Base-by-base conservation (phyloP, 2,329 filamentous ascomycete genomes). In the Pseudocercospora musae region DNA sequence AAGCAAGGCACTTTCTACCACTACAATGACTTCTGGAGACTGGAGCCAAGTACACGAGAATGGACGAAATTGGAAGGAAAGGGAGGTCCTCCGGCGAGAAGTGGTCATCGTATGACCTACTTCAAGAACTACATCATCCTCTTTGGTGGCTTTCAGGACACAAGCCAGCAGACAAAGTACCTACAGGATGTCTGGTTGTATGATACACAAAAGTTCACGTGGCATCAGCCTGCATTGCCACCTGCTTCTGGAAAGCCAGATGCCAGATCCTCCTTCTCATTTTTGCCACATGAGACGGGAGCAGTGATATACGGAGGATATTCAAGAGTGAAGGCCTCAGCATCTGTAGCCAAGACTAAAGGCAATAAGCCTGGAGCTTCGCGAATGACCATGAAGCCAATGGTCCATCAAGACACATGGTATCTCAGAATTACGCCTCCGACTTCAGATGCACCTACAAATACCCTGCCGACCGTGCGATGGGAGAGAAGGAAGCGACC, bases 1-100 rank as follows among this genome's bases (percentile, higher is more conserved):
- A 98, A 97, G 75, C 95, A 98, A 78, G 95, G 95, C 3, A 98
- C 94, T 0, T 99, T 99, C 73, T 97, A 99, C 76, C 95, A 99
- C 78, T 99, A 99, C 80, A 96, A 96, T 72, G 95, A 98, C 78
- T 98, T 99, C 76, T 99, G 95, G 94, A 85, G 89, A 55, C 84
- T 98, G 48, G 93, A 98, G 73, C 90, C 94, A 0, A 84, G 84
- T 8, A 88, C 86, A 7, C 84, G 92, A 70, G 95, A 99, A 79
- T 99, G 95, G 95, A 90, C 87, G 60, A 89, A 93, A 64, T 82
- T 99, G 33, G 95, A 99, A 76, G 84, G 83, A 1, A 89, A 88
- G 79, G 90, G 90, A 62, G 91, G 90, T 76, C 84, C 84, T 37
- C 94, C 94, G 42, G 92, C 94, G 2, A 84, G 95, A 68, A 96